These are phyloP conservation scores for Ophiostoma sp. DNA, from an alignment of 2,329 filamentous ascomycete genomes.

Conservation along the genomic window DNA sequence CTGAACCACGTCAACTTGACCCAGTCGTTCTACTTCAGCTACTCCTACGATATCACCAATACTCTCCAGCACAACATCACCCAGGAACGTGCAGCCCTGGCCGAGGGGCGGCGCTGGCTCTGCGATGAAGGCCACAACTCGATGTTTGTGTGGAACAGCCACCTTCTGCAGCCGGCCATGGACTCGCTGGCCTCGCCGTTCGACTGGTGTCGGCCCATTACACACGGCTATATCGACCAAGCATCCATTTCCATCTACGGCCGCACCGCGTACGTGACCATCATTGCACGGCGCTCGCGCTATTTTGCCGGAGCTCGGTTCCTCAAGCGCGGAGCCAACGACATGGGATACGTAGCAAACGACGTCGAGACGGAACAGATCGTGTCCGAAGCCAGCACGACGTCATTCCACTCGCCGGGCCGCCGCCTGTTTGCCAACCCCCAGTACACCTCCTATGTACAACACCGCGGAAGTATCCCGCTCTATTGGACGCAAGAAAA, in stretches of 20 bases:
- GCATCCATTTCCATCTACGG: constrained; percentile 81
- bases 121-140: constrained; percentile 67
- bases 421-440: constrained; percentile 80
- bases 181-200: constrained; percentile 70
- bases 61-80: constrained; percentile 90
- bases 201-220: constrained; percentile 93
- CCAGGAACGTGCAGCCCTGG: constrained; percentile 66
- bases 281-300: constrained; percentile 86
- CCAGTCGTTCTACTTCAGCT: constrained; percentile 95
- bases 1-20: constrained; percentile 87
- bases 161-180: constrained; percentile 72
- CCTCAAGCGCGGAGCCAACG: constrained; percentile 89
- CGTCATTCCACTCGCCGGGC: constrained; percentile 89
- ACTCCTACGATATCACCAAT: constrained; percentile 91
- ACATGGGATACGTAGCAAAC: constrained; percentile 91
- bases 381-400: constrained; percentile 87
- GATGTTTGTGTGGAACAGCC: constrained; percentile 98
- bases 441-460: constrained; percentile 91
- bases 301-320: constrained; percentile 94
- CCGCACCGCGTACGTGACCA: constrained; percentile 80
- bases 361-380: constrained; percentile 99
- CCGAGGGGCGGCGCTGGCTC: constrained; percentile 55
- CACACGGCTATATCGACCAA: constrained; percentile 95
- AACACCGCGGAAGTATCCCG: constrained; percentile 94
- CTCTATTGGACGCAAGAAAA: constrained; percentile 97